A percentile compares a stretch with the other conserved stretches of the same genome.
phyloP scores from a whole-genome alignment of 2,329 filamentous ascomycete species.

The Penicillium frequentans region DNA sequence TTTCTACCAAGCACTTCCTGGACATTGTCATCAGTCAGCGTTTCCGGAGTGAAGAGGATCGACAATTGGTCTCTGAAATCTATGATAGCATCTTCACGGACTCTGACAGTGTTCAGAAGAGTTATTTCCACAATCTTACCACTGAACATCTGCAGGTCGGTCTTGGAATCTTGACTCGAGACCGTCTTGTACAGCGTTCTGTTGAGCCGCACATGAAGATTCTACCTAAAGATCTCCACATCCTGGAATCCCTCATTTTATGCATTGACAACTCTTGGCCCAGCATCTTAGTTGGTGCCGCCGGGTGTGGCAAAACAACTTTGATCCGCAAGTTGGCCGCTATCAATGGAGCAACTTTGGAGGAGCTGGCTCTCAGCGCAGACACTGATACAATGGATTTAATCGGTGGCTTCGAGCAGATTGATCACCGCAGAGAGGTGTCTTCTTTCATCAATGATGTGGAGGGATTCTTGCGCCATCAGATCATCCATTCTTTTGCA shows the following conservation, averaged over 20 bases:
- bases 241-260: conserved; percentile 82
- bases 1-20: conserved; percentile 72
- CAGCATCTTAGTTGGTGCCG: conserved; percentile 80
- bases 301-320: conserved; percentile 83
- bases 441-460: conserved; percentile 61
- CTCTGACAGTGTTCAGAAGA: conserved; percentile 46
- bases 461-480: conserved; percentile 51
- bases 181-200: conserved; percentile 44
- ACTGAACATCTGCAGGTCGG: conserved; percentile 73
- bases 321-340: conserved; percentile 80
- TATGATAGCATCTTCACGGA: conserved; percentile 65
- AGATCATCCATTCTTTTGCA: conserved; percentile 33
- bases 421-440: conserved; percentile 74
- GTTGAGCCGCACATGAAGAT: conserved; percentile 35
- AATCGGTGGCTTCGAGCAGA: conserved; percentile 94
- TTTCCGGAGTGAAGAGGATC: conserved; percentile 73
- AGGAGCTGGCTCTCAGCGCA: conserved; percentile 86
- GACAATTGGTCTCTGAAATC: conserved; percentile 62
- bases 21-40: conserved; percentile 82
- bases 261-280: conserved; percentile 86
- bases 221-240: conserved; percentile 54
- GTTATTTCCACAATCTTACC: conserved; percentile 71
- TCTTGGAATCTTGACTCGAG: conserved; percentile 67
- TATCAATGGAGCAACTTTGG: conserved; percentile 70
- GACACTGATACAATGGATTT: conserved; percentile 97